Percentiles rank a stretch among this genome's conserved stretches.
These are phyloP conservation scores for Phytophthora gonapodyides DNA, from an alignment of 352 stramenopile species.

Conservation along the genomic window DNA sequence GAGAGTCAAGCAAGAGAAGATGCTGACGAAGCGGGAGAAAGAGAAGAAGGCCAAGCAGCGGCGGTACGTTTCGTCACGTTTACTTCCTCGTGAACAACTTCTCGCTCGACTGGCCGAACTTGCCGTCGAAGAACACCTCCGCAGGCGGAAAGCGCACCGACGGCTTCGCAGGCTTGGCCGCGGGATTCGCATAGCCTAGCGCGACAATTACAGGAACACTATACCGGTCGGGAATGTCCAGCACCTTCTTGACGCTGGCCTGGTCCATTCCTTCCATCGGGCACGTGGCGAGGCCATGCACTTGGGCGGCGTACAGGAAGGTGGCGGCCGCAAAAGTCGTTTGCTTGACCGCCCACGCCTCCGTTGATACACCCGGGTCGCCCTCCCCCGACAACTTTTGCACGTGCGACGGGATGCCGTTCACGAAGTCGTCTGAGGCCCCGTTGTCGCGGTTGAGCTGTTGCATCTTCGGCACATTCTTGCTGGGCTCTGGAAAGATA, in stretches of 20 bases:
- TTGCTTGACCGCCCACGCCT: constrained; percentile 80
- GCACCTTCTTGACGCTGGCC: constrained; percentile 40
- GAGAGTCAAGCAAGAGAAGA: constrained; percentile 40
- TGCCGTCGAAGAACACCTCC: constrained; percentile 78
- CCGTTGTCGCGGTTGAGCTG: constrained; percentile 63
- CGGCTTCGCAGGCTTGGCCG: constrained; percentile 9
- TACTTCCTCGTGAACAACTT: constrained; percentile 43
- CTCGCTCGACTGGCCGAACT: constrained; percentile 61
- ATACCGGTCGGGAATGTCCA: constrained; percentile 76
- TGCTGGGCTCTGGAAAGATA: constrained; percentile 59
- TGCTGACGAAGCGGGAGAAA: constrained; percentile 45
- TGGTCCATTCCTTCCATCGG: constrained; percentile 77
- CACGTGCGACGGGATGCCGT: constrained; percentile 49
- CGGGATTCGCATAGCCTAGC: constrained; percentile 51
- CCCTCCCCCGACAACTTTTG: constrained; percentile 60
- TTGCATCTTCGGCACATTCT: constrained; percentile 65
- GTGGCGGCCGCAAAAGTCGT: constrained; percentile 62
- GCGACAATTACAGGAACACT: constrained; percentile 63
- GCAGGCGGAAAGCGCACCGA: constrained; percentile 55
- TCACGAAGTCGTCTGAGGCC: constrained; percentile 40
- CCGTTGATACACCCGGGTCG: constrained; percentile 52
- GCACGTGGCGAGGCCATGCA: constrained; percentile 61
- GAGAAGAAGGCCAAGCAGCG: constrained; percentile 39
- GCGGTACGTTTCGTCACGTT: constrained; percentile 30
- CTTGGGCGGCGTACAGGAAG: constrained; percentile 67